phyloP scores from a whole-genome alignment of 306 rosid genomes.

The Fragaria ananassa region DNA sequence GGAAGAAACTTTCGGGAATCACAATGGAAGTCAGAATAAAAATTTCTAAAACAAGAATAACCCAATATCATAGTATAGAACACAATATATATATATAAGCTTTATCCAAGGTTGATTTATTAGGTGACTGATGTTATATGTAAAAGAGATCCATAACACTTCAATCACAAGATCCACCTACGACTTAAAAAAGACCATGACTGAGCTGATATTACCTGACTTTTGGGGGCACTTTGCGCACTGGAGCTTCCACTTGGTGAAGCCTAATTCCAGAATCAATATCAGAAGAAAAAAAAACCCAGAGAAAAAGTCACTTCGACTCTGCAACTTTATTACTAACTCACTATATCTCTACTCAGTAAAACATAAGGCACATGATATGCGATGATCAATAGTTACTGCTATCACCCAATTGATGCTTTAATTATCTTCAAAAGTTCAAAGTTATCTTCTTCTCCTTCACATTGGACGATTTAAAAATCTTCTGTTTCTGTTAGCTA shows the following conservation, averaged over 20 bases:
- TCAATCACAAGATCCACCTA: neutral
- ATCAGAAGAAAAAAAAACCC: neutral
- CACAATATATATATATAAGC: neutral
- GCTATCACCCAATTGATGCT: neutral
- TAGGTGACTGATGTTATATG: neutral
- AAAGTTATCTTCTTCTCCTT: neutral
- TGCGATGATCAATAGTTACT: neutral
- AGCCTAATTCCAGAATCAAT: constrained; percentile 30
- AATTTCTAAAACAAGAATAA: neutral
- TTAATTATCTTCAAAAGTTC: neutral
- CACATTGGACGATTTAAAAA: neutral
- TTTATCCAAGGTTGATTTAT: neutral
- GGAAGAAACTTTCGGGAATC: neutral
- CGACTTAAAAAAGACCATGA: neutral
- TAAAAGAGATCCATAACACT: neutral
- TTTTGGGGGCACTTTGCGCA: constrained; percentile 31
- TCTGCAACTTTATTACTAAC: neutral
- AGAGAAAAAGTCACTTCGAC: neutral
- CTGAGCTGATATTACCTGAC: constrained; percentile 27
- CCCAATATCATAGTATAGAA: neutral
- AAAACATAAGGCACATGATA: neutral
- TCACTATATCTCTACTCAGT: neutral
- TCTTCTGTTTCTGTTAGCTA: neutral
- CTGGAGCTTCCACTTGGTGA: constrained; percentile 35
- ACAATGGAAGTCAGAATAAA: neutral